Base-by-base conservation (phyloP, 2,329 filamentous ascomycete genomes). In the Colletotrichum sp. region DNA sequence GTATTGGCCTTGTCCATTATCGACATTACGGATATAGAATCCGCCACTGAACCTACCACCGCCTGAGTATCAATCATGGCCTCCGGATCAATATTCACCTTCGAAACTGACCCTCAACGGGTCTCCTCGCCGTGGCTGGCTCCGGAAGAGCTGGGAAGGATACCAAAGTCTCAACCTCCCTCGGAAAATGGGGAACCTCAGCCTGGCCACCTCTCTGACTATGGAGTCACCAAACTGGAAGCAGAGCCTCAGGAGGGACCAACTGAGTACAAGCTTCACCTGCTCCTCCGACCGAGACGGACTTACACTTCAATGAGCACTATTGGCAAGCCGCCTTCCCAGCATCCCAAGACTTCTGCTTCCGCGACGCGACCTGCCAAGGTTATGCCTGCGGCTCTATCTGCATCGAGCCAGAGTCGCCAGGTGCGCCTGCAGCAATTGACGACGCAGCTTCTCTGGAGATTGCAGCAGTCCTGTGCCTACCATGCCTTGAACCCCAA, bases 51-150 rank as follows among this genome's bases (percentile, higher is more conserved):
- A 48, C 34, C 30, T 36, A 36, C 26, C 43, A 59, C 26, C 26
- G 24, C 30, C 14, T 32, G 38, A 56, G 48, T 28, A 36, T 79
- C 12, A 70, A 68, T 30, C 8, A 97, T 97, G 95, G 96, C 97
- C 74, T 98, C 96, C 14, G 96, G 97, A 75, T 98, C 96, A 10
- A 95, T 99, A 79, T 99, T 99, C 83, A 98, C 96, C 0, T 99
- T 95, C 82, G 95, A 98, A 77, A 93, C 95, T 4, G 94, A 98
- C 78, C 95, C 96, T 61, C 95, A 95, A 3, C 89, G 95, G 83
- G 95, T 98, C 43, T 94, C 94, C 16, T 98, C 96, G 21, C 97
- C 97, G 18, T 99, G 97, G 97, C 90, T 94, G 67, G 91, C 89
- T 13, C 90, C 92, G 1, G 86, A 88, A 52, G 87, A 87, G 55